Evolutionary conservation across 352 stramenopile species (phyloP).

Genomic region (Pythium dissotocum): DNA sequence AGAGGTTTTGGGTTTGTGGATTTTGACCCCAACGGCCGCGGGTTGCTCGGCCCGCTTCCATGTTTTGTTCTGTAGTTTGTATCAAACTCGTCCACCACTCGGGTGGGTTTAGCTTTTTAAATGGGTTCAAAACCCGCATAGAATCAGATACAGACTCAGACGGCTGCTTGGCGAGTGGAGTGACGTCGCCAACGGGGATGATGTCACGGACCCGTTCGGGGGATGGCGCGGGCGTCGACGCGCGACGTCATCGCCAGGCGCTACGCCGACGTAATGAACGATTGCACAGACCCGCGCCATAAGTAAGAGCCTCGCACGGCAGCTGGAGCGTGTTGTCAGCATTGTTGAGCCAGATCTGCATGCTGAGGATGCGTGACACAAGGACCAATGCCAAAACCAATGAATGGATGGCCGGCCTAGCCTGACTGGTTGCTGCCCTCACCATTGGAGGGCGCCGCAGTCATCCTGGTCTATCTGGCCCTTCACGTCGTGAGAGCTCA

Average conservation of each 20-base stretch:
- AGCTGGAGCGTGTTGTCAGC: neutral
- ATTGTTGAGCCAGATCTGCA: neutral
- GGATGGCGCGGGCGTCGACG: neutral
- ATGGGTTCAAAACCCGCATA: neutral
- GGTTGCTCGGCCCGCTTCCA: neutral
- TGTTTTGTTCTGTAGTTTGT: neutral
- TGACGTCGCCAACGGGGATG: neutral
- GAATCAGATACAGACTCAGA: neutral
- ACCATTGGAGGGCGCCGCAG: too few relatives aligned
- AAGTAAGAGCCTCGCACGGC: neutral
- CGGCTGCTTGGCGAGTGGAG: neutral
- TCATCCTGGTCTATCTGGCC: too few relatives aligned
- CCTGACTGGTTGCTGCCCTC: too few relatives aligned
- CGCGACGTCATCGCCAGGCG: neutral
- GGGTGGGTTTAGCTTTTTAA: neutral
- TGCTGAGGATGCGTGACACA: too few relatives aligned
- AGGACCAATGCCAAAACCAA: too few relatives aligned
- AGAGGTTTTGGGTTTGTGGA: neutral
- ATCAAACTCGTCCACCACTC: neutral
- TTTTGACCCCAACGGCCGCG: too few relatives aligned
- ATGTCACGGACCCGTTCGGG: neutral
- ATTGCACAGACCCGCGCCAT: neutral
- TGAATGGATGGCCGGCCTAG: too few relatives aligned
- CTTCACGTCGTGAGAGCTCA: too few relatives aligned
- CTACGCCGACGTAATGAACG: neutral